Evolutionary conservation across 192 early-diverging fungal genomes (phyloP).

Genomic region (Obelidium mucronatum): DNA sequence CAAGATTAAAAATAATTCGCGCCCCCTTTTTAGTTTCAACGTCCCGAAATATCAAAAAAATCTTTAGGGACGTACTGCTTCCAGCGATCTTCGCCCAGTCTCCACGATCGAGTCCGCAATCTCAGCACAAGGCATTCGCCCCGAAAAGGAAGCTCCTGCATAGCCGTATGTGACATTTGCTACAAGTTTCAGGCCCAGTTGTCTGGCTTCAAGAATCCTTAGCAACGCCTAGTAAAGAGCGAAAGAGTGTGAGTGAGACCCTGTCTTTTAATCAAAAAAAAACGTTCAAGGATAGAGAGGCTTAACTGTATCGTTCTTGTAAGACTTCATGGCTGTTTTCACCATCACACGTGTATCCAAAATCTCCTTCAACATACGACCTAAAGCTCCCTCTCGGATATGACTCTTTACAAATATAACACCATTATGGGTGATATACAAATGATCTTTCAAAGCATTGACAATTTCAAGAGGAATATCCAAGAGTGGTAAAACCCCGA

Average conservation of each 20-base stretch:
- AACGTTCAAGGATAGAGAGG: no score
- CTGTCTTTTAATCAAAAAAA: not conserved
- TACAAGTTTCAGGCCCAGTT: conserved; percentile 87
- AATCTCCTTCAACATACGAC: conserved; percentile 85
- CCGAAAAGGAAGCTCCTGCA: conserved; percentile 81
- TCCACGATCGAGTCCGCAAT: conserved; percentile 93
- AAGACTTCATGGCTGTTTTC: conserved; percentile 82
- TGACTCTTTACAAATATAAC: conserved; percentile 83
- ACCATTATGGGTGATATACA: conserved; percentile 83
- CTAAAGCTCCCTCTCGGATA: conserved; percentile 81
- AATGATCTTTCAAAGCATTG: conserved; percentile 67
- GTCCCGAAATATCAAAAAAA: conserved; percentile 1
- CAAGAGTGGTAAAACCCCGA: conserved; percentile 71
- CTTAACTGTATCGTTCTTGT: conserved; percentile 63
- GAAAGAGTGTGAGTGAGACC: not conserved
- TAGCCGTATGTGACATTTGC: conserved; percentile 97
- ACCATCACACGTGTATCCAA: conserved; percentile 92
- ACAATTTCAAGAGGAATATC: conserved; percentile 70
- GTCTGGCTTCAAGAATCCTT: conserved; percentile 79
- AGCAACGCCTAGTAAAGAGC: conserved; percentile 51
- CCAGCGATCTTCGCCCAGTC: conserved; percentile 83
- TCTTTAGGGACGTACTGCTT: conserved; percentile 50
- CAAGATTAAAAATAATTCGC: not conserved
- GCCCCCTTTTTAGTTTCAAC: not conserved
- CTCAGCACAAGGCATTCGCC: conserved; percentile 88